phyloP scores from a whole-genome alignment of 2,329 filamentous ascomycete species.

The Ophiosphaerella narmari region DNA sequence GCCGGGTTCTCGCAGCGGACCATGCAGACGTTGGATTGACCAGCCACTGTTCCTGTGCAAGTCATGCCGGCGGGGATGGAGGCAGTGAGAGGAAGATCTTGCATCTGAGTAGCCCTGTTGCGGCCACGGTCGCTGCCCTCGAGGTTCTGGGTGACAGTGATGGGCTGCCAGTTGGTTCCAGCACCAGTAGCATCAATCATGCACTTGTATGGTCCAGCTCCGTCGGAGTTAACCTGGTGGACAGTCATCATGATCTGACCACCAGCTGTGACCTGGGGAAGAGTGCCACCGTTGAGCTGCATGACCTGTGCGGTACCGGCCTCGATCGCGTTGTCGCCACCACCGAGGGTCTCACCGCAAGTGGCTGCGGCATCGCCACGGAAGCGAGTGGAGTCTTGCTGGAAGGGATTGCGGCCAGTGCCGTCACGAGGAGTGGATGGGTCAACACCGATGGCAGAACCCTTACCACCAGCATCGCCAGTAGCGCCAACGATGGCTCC shows the following conservation, averaged over 20 bases:
- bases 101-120: slow-evolving; percentile 37
- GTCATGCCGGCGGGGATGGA: slow-evolving; percentile 60
- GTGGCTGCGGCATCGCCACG: slow-evolving; percentile 56
- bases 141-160: slow-evolving; percentile 61
- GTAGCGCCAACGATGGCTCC: slow-evolving; percentile 63
- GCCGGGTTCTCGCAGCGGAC: slow-evolving; percentile 67
- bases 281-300: slow-evolving; percentile 58
- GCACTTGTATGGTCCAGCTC: slow-evolving; percentile 68
- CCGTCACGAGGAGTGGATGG: slow-evolving; percentile 65
- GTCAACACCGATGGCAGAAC: slow-evolving; percentile 58
- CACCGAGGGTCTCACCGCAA: slow-evolving; percentile 63
- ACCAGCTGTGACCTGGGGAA: slow-evolving; percentile 64
- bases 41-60: slow-evolving; percentile 65
- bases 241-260: slow-evolving; percentile 66
- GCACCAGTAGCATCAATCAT: slow-evolving; percentile 67
- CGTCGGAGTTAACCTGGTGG: slow-evolving; percentile 70
- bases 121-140: slow-evolving; percentile 57
- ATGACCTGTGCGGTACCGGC: slow-evolving; percentile 63
- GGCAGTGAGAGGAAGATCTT: slow-evolving; percentile 58
- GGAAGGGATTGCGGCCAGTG: slow-evolving; percentile 64
- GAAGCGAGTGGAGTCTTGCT: slow-evolving; percentile 68
- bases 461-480: slow-evolving; percentile 61
- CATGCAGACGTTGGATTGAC: slow-evolving; percentile 64
- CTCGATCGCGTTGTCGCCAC: slow-evolving; percentile 62
- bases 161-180: slow-evolving; percentile 57